These are phyloP conservation scores for Blastobotrys americana DNA, from an alignment of 805 yeast species.

Conservation along the genomic window DNA sequence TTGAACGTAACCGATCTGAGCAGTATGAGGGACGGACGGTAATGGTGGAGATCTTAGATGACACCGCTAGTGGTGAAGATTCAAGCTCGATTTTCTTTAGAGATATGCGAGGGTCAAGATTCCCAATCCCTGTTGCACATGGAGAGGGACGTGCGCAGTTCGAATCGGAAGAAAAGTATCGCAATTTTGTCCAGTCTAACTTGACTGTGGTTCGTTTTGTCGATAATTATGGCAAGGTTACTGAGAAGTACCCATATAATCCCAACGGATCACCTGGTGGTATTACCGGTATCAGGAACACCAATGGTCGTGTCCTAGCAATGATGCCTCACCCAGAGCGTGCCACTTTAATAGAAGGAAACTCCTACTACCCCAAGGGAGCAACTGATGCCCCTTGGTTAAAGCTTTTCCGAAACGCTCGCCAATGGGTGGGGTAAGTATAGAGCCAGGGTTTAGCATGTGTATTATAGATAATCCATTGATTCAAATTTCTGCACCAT, in stretches of 20 bases:
- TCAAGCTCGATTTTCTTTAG: conserved; percentile 60
- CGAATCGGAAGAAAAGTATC: conserved; percentile 38
- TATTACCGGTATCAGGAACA: conserved; percentile 83
- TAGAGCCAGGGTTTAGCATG: no score
- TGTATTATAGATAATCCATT: neutral
- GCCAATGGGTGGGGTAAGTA: conserved; percentile 89
- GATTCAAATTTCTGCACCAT: no score
- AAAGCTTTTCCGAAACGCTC: conserved; percentile 81
- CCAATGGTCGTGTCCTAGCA: conserved; percentile 91
- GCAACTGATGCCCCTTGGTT: conserved; percentile 97
- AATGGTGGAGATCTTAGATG: conserved; percentile 71
- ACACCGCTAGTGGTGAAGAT: conserved; percentile 29
- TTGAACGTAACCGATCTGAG: conserved; percentile 84
- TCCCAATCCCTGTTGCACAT: conserved; percentile 97
- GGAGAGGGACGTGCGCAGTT: conserved; percentile 95
- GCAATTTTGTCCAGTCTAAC: conserved; percentile 40
- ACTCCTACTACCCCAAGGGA: conserved; percentile 79
- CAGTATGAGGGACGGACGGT: conserved; percentile 95
- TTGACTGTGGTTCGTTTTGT: conserved; percentile 70
- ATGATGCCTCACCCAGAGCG: conserved; percentile 99
- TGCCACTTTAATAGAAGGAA: conserved; percentile 76
- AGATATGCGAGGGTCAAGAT: conserved; percentile 85
- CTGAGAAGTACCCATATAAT: conserved; percentile 84
- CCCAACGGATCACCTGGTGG: conserved; percentile 95
- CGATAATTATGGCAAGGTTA: conserved; percentile 81